phyloP scores from a whole-genome alignment of 257 asterid genomes.

The Ballota nigra region DNA sequence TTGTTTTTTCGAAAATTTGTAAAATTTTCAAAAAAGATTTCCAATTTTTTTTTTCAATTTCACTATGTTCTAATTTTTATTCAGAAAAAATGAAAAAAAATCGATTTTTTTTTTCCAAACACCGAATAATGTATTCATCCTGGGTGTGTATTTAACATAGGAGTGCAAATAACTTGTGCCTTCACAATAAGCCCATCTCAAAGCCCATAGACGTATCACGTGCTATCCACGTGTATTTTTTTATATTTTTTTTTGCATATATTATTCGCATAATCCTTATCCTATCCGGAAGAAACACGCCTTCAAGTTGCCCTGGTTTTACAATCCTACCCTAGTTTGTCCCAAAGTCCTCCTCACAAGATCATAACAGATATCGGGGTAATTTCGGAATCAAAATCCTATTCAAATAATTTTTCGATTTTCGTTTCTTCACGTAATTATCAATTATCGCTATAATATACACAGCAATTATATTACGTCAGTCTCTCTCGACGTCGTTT shows the following conservation, averaged over 20 bases:
- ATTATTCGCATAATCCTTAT: not conserved
- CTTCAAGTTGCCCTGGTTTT: not conserved
- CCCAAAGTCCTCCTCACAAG: not conserved
- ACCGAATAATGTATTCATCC: no score
- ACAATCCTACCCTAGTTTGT: not conserved
- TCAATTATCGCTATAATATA: not conserved
- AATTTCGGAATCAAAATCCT: not conserved
- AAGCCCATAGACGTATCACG: not conserved
- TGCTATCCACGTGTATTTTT: not conserved
- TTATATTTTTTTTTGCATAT: not conserved
- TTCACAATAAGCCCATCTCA: not conserved
- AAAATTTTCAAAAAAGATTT: no score
- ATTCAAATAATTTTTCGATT: not conserved
- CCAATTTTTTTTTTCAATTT: no score
- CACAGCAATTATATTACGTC: not conserved
- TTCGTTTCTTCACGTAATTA: not conserved
- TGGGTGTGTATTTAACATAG: no score
- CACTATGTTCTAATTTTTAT: no score
- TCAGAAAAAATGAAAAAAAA: no score
- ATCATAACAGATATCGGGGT: not conserved
- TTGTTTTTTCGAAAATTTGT: no score
- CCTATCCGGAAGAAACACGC: not conserved
- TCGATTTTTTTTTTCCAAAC: no score
- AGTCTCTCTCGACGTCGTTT: slow-evolving; percentile 34
- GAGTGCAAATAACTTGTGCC: no score